Evolutionary conservation across 139 green algal genomes (phyloP), one percentile per base, ranked within the genome.

Genomic region (Chlorella sp.): DNA sequence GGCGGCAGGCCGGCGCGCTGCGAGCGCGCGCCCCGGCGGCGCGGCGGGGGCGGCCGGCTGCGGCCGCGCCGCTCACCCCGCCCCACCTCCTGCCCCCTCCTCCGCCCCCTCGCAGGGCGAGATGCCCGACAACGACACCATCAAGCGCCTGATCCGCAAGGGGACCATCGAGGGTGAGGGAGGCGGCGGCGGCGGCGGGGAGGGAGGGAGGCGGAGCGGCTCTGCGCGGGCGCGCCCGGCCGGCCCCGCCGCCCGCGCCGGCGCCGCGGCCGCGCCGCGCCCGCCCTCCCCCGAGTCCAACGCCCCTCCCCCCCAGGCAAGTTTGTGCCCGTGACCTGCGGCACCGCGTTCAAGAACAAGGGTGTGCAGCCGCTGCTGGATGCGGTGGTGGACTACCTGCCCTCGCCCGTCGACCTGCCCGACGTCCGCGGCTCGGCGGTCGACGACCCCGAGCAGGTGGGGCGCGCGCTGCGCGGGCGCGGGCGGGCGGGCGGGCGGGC

Each of bases 331-430:
- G 89, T 99, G 75, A 60, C 93, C 41, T 99, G 95, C 81, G 96
- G 96, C 55, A 93, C 92, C 3, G 96, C 96, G 40, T 99, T 99
- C 93, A 99, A 99, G 92, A 99, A 99, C 94, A 99, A 99, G 92
- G 96, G 96, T 46, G 96, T 99, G 79, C 96, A 99, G 90, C 91
- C 96, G 1, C 89, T 99, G 88, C 88, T 99, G 77, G 96, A 99
- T 79, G 94, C 93, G 9, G 95, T 99, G 31, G 81, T 97, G 27
- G 82, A 89, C 67, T 99, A 97, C 88, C 91, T 99, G 76, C 96
- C 96, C 72, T 92, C 92, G 6, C 96, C 96, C n/a, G 81, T 92
- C 41, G 95, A 99, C 59, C 64, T 94, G 35, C 80, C 84, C 0
- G 71, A 77, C 33, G 71, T 83, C 8, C 48, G 53, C 14, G 81